phyloP scores from a whole-genome alignment of 495 filamentous ascomycete species.

The Penicillium cataractarum region DNA sequence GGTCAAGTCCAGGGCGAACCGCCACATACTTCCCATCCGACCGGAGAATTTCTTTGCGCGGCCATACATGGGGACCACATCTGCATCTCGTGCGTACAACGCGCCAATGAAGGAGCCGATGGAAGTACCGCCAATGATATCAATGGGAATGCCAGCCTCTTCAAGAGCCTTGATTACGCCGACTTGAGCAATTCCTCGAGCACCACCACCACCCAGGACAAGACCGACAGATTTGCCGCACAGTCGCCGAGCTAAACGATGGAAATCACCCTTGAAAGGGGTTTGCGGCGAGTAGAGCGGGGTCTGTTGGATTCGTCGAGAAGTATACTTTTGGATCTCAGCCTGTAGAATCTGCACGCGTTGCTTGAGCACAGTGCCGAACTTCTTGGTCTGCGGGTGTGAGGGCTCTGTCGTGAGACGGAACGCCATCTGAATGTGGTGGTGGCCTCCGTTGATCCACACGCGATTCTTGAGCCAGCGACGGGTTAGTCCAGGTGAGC shows the following conservation, averaged over 20 bases:
- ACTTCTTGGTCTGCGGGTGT: constrained; percentile 73
- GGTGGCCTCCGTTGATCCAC: constrained; percentile 99
- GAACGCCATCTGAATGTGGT: constrained; percentile 96
- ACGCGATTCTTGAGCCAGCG: constrained; percentile 90
- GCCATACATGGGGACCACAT: constrained; percentile 95
- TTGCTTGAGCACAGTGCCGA: constrained; percentile 86
- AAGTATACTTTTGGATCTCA: constrained; percentile 97
- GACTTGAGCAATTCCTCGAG: constrained; percentile 86
- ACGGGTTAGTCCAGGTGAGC: constrained; percentile 77
- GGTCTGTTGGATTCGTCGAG: constrained; percentile 78
- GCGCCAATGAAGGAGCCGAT: constrained; percentile 98
- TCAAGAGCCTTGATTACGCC: constrained; percentile 94
- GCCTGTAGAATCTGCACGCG: constrained; percentile 93
- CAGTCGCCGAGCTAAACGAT: constrained; percentile 84
- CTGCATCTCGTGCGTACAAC: constrained; percentile 92
- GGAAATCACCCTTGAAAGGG: constrained; percentile 95
- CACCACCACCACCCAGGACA: constrained; percentile 91
- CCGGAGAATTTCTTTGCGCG: constrained; percentile 96
- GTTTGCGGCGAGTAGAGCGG: constrained; percentile 90
- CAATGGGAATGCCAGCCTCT: constrained; percentile 94
- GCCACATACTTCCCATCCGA: constrained; percentile 96
- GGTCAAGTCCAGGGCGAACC: constrained; percentile 92
- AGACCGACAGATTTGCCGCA: constrained; percentile 95
- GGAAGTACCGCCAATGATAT: constrained; percentile 94
- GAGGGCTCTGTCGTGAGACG: constrained; percentile 75